Conservation (phyloP, 2,329 filamentous ascomycete genomes). For the Onygenales sp. region DNA sequence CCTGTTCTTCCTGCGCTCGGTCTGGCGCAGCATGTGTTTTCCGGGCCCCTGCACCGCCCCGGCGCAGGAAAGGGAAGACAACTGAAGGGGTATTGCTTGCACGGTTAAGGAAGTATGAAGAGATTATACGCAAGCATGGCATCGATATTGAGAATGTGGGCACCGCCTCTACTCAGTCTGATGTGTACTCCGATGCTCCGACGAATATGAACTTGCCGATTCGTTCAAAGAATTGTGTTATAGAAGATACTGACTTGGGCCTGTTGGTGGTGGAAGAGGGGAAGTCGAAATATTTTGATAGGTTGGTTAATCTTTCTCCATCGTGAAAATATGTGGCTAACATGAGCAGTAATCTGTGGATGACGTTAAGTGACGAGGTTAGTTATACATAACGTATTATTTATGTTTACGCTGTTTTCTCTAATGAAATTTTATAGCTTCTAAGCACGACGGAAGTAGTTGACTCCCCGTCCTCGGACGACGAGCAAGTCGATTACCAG, state of each 20-base stretch:
- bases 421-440: background rate
- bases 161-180: constrained; percentile 14
- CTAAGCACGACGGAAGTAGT: background rate
- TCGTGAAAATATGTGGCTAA: constrained; percentile 35
- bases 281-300: constrained; percentile 20
- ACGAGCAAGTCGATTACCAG: background rate
- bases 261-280: constrained; percentile 12
- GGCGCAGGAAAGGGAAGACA: constrained; percentile 51
- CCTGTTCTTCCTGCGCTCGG: constrained; percentile 60
- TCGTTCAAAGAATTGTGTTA: constrained; percentile 7
- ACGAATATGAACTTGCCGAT: constrained; percentile 13
- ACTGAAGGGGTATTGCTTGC: constrained; percentile 62
- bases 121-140: constrained; percentile 54
- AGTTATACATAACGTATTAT: background rate
- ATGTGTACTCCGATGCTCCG: constrained; percentile 15
- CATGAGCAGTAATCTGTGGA: constrained; percentile 3
- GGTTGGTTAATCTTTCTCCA: constrained; percentile 18
- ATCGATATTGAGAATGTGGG: constrained; percentile 50
- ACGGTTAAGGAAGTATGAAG: constrained; percentile 60
- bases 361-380: constrained; percentile 15
- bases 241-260: background rate
- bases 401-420: background rate
- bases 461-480: background rate
- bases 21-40: constrained; percentile 53
- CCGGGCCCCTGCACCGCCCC: constrained; percentile 13